Evolutionary conservation across 2,329 filamentous ascomycete species (phyloP).

Genomic region (Aspergillus caelatus): DNA sequence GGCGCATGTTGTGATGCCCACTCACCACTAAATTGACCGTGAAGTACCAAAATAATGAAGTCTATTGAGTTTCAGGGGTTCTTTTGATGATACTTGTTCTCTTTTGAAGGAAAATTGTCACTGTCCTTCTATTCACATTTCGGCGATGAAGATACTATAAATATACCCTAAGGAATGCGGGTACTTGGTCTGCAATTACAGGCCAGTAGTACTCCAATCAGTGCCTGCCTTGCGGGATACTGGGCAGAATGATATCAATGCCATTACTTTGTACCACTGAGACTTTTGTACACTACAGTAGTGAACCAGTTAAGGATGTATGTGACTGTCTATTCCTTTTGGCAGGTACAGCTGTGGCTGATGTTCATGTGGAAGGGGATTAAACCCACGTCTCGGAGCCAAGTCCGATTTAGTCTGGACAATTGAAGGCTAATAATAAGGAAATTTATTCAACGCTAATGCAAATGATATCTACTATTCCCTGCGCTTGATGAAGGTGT

Average conservation of each 20-base stretch:
- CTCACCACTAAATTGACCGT: conserved; percentile 47
- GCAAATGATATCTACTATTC: not conserved
- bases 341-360: not conserved
- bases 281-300: not conserved
- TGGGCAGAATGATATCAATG: not conserved
- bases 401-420: not conserved
- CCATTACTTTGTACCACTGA: not conserved
- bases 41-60: conserved; percentile 3
- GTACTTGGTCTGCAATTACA: not conserved
- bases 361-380: not conserved
- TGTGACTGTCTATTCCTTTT: not conserved
- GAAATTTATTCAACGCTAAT: not conserved
- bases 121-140: not conserved
- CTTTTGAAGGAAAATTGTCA: not conserved
- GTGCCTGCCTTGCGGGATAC: not conserved
- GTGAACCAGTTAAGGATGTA: not conserved
- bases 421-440: not conserved
- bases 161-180: not conserved
- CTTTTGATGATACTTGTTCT: not conserved
- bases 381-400: not conserved
- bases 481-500: conserved; percentile 32
- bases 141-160: not conserved
- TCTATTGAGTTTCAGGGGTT: not conserved
- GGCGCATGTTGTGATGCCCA: conserved; percentile 88
- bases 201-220: not conserved